These are phyloP conservation scores for Acorus calamus DNA, from an alignment of 106 monocot species.

Conservation along the genomic window DNA sequence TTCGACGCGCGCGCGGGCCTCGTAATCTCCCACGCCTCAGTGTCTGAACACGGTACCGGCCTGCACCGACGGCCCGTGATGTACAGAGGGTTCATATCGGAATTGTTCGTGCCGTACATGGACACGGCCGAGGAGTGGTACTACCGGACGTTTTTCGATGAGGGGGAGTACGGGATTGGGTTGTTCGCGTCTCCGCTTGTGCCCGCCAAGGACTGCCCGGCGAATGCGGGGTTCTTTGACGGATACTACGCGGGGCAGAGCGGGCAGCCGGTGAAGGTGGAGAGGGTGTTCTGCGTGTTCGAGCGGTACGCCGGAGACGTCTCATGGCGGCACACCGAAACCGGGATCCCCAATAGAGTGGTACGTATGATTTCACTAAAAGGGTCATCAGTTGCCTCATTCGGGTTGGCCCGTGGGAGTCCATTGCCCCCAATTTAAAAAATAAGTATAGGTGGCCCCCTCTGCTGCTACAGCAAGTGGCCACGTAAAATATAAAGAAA, in stretches of 20 bases:
- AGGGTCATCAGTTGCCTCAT: too few relatives aligned
- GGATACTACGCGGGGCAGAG: slow-evolving; percentile 29
- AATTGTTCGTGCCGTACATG: slow-evolving; percentile 79
- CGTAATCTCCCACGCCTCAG: slow-evolving; percentile 51
- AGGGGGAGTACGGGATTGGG: slow-evolving; percentile 69
- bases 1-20: slow-evolving; percentile 49
- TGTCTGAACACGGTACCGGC: slow-evolving; percentile 13
- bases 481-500: too few relatives aligned
- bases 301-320: slow-evolving; percentile 51
- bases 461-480: too few relatives aligned
- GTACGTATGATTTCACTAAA: too few relatives aligned
- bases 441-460: too few relatives aligned
- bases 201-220: slow-evolving; percentile 48
- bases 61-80: slow-evolving; percentile 32
- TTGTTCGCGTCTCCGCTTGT: slow-evolving; percentile 22
- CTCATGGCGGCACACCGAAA: slow-evolving; percentile 60
- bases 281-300: slow-evolving; percentile 50
- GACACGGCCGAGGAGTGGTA: slow-evolving; percentile 75
- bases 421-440: too few relatives aligned
- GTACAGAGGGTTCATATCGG: slow-evolving; percentile 54
- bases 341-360: slow-evolving; percentile 22
- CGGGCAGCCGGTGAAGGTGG: slow-evolving; percentile 25
- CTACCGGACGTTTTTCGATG: slow-evolving; percentile 57
- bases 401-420: too few relatives aligned
- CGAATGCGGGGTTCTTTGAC: slow-evolving; percentile 45